phyloP scores from a whole-genome alignment of 2,329 filamentous ascomycete species.

The Sclerotinia sclerotiorum region DNA sequence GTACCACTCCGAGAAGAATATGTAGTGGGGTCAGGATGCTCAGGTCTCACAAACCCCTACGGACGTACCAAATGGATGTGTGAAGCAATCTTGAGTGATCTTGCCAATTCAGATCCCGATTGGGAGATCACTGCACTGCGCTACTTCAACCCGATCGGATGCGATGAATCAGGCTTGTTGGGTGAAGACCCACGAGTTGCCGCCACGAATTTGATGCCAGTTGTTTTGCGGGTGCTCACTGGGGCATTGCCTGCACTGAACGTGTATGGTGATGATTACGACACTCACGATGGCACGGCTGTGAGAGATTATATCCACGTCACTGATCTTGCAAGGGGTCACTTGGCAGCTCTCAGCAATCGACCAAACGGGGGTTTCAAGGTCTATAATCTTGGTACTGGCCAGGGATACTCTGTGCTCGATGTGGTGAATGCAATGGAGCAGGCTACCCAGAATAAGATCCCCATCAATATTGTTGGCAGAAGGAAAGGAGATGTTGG shows the following conservation, averaged over 20 bases:
- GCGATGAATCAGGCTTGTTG: slow-evolving; percentile 61
- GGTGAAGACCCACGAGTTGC: slow-evolving; percentile 62
- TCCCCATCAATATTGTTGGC: slow-evolving; percentile 43
- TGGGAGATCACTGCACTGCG: slow-evolving; percentile 64
- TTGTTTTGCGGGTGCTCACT: slow-evolving; percentile 61
- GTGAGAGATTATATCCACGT: slow-evolving; percentile 69
- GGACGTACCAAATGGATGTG: slow-evolving; percentile 67
- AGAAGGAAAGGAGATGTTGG: slow-evolving; percentile 48
- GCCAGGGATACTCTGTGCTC: slow-evolving; percentile 48
- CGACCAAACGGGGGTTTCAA: slow-evolving; percentile 42
- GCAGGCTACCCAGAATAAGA: slow-evolving; percentile 41
- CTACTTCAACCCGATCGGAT: slow-evolving; percentile 69
- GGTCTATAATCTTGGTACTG: slow-evolving; percentile 49
- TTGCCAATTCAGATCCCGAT: slow-evolving; percentile 58
- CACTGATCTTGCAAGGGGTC: slow-evolving; percentile 61
- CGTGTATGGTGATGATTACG: slow-evolving; percentile 65
- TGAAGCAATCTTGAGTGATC: slow-evolving; percentile 63
- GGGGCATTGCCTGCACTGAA: slow-evolving; percentile 54
- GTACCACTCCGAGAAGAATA: slow-evolving; percentile 56
- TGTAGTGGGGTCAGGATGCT: slow-evolving; percentile 49
- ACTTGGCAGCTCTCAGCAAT: slow-evolving; percentile 57
- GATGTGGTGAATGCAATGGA: slow-evolving; percentile 47
- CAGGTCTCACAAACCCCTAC: slow-evolving; percentile 64
- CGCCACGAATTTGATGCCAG: slow-evolving; percentile 64
- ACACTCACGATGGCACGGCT: slow-evolving; percentile 64